Conservation (phyloP, 169 alveolate genomes). For the Plasmodium malariae region DNA sequence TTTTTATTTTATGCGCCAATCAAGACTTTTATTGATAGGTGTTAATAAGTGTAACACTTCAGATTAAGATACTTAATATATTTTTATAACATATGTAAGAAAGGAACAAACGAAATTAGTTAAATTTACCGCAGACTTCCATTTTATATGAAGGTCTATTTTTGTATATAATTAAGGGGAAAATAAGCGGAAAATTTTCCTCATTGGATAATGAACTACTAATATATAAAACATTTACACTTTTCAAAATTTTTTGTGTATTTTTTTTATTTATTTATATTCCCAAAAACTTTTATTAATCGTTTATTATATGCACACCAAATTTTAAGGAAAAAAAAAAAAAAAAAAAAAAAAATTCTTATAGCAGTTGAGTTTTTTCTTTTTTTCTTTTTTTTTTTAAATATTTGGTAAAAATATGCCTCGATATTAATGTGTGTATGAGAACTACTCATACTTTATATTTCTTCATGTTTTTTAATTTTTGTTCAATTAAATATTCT, state of each 20-base stretch:
- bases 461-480: not conserved
- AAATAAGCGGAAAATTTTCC: slow-evolving; percentile 9
- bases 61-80: no score
- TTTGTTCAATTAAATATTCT: slow-evolving; percentile 12
- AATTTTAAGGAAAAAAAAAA: slow-evolving; percentile 25
- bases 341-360: slow-evolving; percentile 6
- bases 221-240: not conserved
- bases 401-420: slow-evolving; percentile 24
- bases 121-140: no score
- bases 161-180: slow-evolving; percentile 19
- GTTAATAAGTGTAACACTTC: no score
- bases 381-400: slow-evolving; percentile 10
- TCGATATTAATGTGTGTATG: slow-evolving; percentile 7
- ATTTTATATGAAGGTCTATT: slow-evolving; percentile 15
- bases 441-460: not conserved
- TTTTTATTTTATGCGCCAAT: no score
- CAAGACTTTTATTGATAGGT: no score
- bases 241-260: slow-evolving; percentile 10
- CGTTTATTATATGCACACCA: slow-evolving; percentile 50
- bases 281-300: slow-evolving; percentile 15
- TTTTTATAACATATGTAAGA: not conserved
- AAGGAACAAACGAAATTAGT: no score
- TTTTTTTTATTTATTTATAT: slow-evolving; percentile 21
- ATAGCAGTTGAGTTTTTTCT: not conserved
- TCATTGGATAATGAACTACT: not conserved